These are phyloP conservation scores for Gnomoniopsis smithogilvyi DNA, from an alignment of 2,329 filamentous ascomycete genomes.

Conservation along the genomic window DNA sequence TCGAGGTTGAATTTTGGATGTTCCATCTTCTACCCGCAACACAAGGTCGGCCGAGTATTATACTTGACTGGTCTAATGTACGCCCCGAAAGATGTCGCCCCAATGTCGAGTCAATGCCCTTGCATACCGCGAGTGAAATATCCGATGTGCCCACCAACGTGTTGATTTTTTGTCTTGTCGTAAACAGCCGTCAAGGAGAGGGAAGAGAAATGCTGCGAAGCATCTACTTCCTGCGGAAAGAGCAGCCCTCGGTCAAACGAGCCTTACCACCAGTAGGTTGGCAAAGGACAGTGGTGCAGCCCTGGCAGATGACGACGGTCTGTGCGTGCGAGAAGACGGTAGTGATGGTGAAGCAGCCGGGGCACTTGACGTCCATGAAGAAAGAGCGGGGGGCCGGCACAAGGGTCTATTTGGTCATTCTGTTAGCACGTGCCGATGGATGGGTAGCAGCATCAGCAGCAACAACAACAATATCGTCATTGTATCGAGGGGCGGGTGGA, in stretches of 20 bases:
- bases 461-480: constrained; percentile 21
- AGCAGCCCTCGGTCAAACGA: constrained; percentile 98
- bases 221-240: constrained; percentile 99
- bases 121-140: constrained; percentile 54
- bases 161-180: constrained; percentile 42
- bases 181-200: constrained; percentile 43
- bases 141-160: constrained; percentile 46
- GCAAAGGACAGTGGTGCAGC: constrained; percentile 99
- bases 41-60: constrained; percentile 25
- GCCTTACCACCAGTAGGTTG: constrained; percentile 99
- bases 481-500: neutral
- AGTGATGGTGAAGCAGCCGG: constrained; percentile 99
- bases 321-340: constrained; percentile 99
- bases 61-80: constrained; percentile 35
- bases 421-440: neutral
- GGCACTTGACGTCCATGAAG: constrained; percentile 99
- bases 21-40: constrained; percentile 72
- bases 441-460: constrained; percentile 4
- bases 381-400: constrained; percentile 96
- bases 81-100: constrained; percentile 30
- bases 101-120: constrained; percentile 41
- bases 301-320: constrained; percentile 99
- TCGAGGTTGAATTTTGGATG: constrained; percentile 52
- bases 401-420: constrained; percentile 60
- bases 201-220: constrained; percentile 37